Conservation (phyloP, 768 basidiomycete species). For the Lepiota subincarnata region DNA sequence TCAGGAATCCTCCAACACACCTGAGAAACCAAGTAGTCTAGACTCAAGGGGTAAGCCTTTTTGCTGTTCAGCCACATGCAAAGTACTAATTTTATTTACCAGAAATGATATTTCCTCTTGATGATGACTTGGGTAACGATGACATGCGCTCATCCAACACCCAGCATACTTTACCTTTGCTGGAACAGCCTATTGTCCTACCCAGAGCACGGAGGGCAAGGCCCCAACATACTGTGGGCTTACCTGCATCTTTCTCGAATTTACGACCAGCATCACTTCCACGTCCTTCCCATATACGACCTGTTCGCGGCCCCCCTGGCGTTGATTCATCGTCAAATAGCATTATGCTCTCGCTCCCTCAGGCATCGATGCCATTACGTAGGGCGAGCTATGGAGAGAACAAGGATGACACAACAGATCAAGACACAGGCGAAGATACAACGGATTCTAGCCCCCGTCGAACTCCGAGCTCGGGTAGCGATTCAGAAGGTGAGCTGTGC, state of each 20-base stretch:
- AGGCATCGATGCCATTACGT: conserved; percentile 13
- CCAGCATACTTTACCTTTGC: conserved; percentile 34
- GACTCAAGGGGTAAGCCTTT: conserved; percentile 43
- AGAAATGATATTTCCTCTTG: conserved; percentile 73
- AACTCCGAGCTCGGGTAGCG: conserved; percentile 8
- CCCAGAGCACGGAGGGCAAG: conserved; percentile 26
- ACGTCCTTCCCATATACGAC: conserved; percentile 53
- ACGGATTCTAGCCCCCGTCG: conserved; percentile 13
- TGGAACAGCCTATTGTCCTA: conserved; percentile 37
- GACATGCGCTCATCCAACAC: conserved; percentile 32
- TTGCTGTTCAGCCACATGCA: background rate
- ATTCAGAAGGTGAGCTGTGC: conserved; percentile 5
- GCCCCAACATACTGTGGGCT: conserved; percentile 31
- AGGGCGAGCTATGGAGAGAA: background rate
- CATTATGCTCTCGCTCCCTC: conserved; percentile 29
- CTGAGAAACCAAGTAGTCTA: conserved; percentile 12
- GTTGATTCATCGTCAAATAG: conserved; percentile 34
- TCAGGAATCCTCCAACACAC: background rate
- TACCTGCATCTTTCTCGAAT: conserved; percentile 54
- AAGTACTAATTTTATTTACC: conserved; percentile 11
- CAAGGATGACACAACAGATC: conserved; percentile 10
- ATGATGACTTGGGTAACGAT: conserved; percentile 50
- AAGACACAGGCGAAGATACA: conserved; percentile 10
- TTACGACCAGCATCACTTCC: conserved; percentile 72
- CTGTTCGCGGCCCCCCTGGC: conserved; percentile 34